Conservation (phyloP, 164 flowering plant species). For the Warburgia ugandensis region DNA sequence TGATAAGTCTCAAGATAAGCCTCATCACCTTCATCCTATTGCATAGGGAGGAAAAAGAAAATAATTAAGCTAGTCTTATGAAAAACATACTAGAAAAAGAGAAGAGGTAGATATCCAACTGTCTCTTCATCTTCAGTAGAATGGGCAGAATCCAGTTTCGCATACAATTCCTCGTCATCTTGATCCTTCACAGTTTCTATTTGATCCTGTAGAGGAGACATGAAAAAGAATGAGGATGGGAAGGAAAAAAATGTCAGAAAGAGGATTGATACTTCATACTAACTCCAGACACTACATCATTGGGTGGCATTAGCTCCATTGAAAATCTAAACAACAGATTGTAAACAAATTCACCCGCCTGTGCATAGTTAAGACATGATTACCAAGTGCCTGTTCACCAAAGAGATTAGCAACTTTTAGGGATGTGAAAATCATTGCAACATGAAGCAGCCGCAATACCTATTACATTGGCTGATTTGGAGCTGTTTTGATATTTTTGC, state of each 20-base stretch:
- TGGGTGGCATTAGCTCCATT: no score
- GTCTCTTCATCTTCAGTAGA: slow-evolving; percentile 56
- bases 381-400: slow-evolving; percentile 61
- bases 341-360: slow-evolving; percentile 43
- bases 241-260: slow-evolving; percentile 5
- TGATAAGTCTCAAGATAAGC: slow-evolving; percentile 45
- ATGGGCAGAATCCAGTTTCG: slow-evolving; percentile 58
- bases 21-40: slow-evolving; percentile 68
- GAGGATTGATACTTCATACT: no score
- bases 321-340: no score
- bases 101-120: slow-evolving; percentile 23
- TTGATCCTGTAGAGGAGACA: slow-evolving; percentile 45
- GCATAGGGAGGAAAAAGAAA: slow-evolving; percentile 5
- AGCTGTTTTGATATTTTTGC: no score
- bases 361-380: slow-evolving; percentile 52
- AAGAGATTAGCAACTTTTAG: slow-evolving; percentile 11
- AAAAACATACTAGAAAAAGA: slow-evolving; percentile 1
- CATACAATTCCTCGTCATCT: slow-evolving; percentile 63
- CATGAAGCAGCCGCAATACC: no score
- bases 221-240: neutral
- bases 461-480: no score
- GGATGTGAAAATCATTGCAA: no score
- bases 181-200: slow-evolving; percentile 49
- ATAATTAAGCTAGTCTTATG: neutral
- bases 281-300: no score